Evolutionary conservation across 2,329 filamentous ascomycete species (phyloP).

Genomic region (Penicillium olsonii): DNA sequence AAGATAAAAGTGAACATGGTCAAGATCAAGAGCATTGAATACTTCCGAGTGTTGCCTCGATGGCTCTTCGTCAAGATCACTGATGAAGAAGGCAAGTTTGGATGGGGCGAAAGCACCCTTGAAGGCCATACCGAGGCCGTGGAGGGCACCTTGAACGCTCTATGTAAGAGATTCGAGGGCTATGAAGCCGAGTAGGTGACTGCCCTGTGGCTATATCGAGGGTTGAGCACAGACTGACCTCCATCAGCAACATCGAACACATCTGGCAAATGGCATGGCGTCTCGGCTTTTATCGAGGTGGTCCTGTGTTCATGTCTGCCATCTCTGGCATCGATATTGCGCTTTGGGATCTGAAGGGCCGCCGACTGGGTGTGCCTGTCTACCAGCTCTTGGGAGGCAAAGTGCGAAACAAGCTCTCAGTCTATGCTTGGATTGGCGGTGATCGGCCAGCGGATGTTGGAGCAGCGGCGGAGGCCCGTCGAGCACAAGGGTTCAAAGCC

Average conservation of each 20-base stretch:
- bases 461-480: constrained; percentile 51
- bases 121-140: not conserved
- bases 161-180: not conserved
- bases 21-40: constrained; percentile 67
- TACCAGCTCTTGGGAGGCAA: constrained; percentile 76
- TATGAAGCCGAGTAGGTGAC: not conserved
- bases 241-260: constrained; percentile 66
- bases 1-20: constrained; percentile 49
- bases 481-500: constrained; percentile 43
- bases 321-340: constrained; percentile 77
- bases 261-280: constrained; percentile 85
- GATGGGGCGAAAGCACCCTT: constrained; percentile 71
- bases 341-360: constrained; percentile 75
- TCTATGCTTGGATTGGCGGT: constrained; percentile 79
- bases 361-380: constrained; percentile 65
- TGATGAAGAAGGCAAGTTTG: constrained; percentile 63
- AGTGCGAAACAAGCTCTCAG: constrained; percentile 66
- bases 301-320: constrained; percentile 78
- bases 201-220: not conserved
- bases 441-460: constrained; percentile 70
- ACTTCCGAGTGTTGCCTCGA: constrained; percentile 72
- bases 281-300: constrained; percentile 72
- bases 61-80: constrained; percentile 79
- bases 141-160: not conserved
- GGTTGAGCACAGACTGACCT: not conserved